These are phyloP conservation scores for Pleurotus ostreatus DNA, from an alignment of 768 basidiomycete genomes.

Conservation along the genomic window DNA sequence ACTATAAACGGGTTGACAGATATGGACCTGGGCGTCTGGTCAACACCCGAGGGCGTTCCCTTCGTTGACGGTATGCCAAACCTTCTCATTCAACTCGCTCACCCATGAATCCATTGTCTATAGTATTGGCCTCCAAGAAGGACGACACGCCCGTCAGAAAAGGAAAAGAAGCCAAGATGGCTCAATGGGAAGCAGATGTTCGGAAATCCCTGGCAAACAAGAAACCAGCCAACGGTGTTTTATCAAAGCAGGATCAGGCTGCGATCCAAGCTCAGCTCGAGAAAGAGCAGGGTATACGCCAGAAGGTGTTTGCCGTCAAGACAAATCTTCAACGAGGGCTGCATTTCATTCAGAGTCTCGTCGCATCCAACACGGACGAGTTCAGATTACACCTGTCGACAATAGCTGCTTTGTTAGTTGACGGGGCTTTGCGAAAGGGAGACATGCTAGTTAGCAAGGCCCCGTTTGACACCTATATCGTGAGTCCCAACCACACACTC, in stretches of 20 bases:
- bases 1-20: slow-evolving; percentile 63
- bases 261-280: slow-evolving; percentile 81
- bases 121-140: slow-evolving; percentile 66
- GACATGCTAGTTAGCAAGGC: slow-evolving; percentile 54
- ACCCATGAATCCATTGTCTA: background rate
- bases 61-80: slow-evolving; percentile 68
- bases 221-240: slow-evolving; percentile 48
- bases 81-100: background rate
- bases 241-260: slow-evolving; percentile 84
- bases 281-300: slow-evolving; percentile 70
- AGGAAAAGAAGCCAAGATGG: slow-evolving; percentile 85
- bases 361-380: slow-evolving; percentile 43
- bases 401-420: slow-evolving; percentile 57
- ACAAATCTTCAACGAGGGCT: slow-evolving; percentile 62
- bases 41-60: slow-evolving; percentile 74
- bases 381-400: slow-evolving; percentile 54
- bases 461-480: slow-evolving; percentile 78
- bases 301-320: slow-evolving; percentile 52
- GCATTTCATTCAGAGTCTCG: slow-evolving; percentile 61
- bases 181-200: slow-evolving; percentile 95
- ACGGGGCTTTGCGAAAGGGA: slow-evolving; percentile 59
- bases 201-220: slow-evolving; percentile 81
- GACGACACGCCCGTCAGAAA: slow-evolving; percentile 51
- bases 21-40: slow-evolving; percentile 80
- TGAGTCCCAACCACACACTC: slow-evolving; percentile 29